Percentiles rank a stretch among this genome's conserved stretches.
phyloP scores from a whole-genome alignment of 2,329 filamentous ascomycete genomes.

The Beauveria australis region DNA sequence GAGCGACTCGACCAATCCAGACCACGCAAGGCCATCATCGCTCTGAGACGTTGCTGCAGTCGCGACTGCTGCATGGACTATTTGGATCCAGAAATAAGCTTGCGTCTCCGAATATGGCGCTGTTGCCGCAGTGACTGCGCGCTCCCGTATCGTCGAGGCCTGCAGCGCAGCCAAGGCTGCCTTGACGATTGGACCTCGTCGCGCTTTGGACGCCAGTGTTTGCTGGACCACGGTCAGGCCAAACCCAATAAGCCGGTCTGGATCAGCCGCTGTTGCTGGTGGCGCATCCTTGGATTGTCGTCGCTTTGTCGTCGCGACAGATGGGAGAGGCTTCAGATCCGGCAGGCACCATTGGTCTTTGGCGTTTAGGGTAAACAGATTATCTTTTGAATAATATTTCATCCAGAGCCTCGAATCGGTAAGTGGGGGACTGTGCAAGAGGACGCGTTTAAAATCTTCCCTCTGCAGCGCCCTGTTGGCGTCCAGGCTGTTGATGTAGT shows the following conservation, averaged over 20 bases:
- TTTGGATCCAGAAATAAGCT: conserved; percentile 25
- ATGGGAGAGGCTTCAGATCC: conserved; percentile 22
- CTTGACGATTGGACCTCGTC: conserved; percentile 18
- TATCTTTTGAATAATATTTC: conserved; percentile 23
- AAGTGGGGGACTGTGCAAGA: conserved; percentile 19
- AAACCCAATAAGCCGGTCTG: conserved; percentile 20
- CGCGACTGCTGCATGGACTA: conserved; percentile 16
- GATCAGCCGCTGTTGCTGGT: neutral
- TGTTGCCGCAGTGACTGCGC: conserved; percentile 13
- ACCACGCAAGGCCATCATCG: neutral
- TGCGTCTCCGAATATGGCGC: conserved; percentile 25
- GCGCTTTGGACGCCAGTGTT: neutral
- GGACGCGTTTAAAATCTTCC: conserved; percentile 18
- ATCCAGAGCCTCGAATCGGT: conserved; percentile 25
- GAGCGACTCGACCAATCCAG: neutral
- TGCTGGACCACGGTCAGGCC: conserved; percentile 24
- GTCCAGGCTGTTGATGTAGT: conserved; percentile 15
- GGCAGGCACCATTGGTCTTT: conserved; percentile 23
- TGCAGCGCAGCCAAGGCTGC: conserved; percentile 19
- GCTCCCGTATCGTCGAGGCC: conserved; percentile 18
- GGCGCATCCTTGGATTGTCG: neutral
- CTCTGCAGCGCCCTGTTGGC: conserved; percentile 9
- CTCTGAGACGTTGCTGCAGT: neutral
- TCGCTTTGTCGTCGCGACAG: neutral
- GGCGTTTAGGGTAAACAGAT: conserved; percentile 23